Conservation (phyloP, 2,329 filamentous ascomycete species). For the Aureobasidium sp. region DNA sequence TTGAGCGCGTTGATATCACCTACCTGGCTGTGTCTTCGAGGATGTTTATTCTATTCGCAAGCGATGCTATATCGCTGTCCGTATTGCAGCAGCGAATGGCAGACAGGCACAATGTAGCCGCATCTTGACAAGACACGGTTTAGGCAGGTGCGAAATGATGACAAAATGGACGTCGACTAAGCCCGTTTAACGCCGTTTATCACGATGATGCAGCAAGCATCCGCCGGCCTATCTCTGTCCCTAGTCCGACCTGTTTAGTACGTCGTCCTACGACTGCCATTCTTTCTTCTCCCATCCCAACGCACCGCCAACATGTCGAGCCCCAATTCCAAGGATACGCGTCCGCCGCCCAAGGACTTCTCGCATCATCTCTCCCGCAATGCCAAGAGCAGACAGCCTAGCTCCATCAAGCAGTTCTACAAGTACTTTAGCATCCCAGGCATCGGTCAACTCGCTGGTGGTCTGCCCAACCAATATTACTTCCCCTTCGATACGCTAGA, state of each 20-base stretch:
- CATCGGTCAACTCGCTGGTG: slow-evolving; percentile 55
- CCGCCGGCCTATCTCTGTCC: slow-evolving; percentile 7
- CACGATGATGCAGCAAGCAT: background rate
- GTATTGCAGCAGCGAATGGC: background rate
- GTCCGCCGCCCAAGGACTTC: slow-evolving; percentile 59
- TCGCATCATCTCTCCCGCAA: slow-evolving; percentile 70
- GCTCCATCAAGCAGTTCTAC: slow-evolving; percentile 73
- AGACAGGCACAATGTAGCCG: background rate
- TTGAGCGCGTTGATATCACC: background rate
- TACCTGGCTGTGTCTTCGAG: background rate
- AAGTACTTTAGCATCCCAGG: slow-evolving; percentile 67
- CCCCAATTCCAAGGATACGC: slow-evolving; percentile 19
- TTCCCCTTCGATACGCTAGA: slow-evolving; percentile 91
- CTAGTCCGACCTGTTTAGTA: background rate
- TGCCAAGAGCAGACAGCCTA: slow-evolving; percentile 58
- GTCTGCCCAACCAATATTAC: slow-evolving; percentile 69
- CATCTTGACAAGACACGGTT: background rate
- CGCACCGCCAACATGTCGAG: background rate
- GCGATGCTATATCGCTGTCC: background rate
- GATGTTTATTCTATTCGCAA: background rate
- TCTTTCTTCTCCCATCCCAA: background rate
- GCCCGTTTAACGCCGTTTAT: slow-evolving; percentile 1
- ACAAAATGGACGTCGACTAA: background rate
- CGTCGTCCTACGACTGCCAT: background rate
- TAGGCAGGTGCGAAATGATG: slow-evolving; percentile 10